Conservation (phyloP, 2,329 filamentous ascomycete genomes). For the Basipetospora sp. region DNA sequence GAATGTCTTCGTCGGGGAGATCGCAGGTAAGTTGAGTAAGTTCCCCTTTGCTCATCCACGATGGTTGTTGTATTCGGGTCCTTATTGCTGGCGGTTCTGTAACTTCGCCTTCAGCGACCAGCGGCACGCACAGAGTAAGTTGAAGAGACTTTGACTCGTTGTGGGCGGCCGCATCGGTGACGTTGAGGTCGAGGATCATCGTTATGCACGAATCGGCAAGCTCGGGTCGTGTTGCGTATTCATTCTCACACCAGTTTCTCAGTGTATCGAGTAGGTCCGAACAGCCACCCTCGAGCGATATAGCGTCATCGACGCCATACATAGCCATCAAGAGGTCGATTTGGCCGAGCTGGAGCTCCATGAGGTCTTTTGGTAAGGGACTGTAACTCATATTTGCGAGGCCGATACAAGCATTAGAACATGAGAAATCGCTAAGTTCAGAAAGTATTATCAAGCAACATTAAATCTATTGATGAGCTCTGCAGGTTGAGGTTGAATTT, state of each 20-base stretch:
- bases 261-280: no score
- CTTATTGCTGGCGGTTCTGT: constrained; percentile 25
- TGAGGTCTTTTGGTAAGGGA: constrained; percentile 28
- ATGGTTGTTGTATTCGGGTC: constrained; percentile 32
- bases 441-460: no score
- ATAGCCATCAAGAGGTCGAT: constrained; percentile 38
- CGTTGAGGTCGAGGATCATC: constrained; percentile 15
- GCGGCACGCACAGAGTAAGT: constrained; percentile 22
- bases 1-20: constrained; percentile 29
- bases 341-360: constrained; percentile 32
- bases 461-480: no score
- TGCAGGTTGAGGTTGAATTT: no score
- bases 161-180: constrained; percentile 9
- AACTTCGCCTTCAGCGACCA: constrained; percentile 10
- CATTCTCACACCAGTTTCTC: no score
- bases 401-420: no score
- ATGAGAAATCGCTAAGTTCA: no score
- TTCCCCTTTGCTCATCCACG: constrained; percentile 37
- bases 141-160: constrained; percentile 12
- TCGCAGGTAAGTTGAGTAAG: constrained; percentile 21
- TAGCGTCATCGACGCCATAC: constrained; percentile 27
- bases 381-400: no score
- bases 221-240: constrained; percentile 3
- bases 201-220: constrained; percentile 9
- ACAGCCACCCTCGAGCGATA: constrained; percentile 18